A percentile compares a stretch with the other conserved stretches of the same genome.
These are phyloP conservation scores for Tricholoma terreum DNA, from an alignment of 768 basidiomycete species.

Conservation along the genomic window DNA sequence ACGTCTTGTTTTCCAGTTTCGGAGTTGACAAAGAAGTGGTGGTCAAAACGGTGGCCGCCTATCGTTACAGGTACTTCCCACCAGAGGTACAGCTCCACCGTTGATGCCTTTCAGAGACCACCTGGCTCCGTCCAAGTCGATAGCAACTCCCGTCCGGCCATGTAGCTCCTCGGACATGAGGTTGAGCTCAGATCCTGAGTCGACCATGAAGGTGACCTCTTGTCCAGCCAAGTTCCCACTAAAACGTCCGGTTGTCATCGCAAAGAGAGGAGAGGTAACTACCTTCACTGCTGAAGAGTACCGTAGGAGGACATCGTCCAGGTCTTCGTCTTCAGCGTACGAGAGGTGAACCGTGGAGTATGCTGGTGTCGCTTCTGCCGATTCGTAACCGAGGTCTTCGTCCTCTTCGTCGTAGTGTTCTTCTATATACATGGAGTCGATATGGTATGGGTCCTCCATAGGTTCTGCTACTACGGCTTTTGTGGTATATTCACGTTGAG, in stretches of 20 bases:
- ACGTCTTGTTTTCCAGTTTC: slow-evolving; percentile 10
- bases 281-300: slow-evolving; percentile 10
- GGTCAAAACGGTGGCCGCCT: slow-evolving; percentile 18
- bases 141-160: neutral
- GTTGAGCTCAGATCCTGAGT: slow-evolving; percentile 24
- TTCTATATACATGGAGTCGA: neutral
- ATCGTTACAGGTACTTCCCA: slow-evolving; percentile 18
- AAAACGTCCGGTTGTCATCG: slow-evolving; percentile 13
- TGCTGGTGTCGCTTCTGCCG: no score
- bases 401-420: neutral
- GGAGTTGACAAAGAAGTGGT: slow-evolving; percentile 22
- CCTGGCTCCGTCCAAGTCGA: slow-evolving; percentile 18
- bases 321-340: neutral
- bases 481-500: neutral
- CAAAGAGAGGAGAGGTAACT: slow-evolving; percentile 1
- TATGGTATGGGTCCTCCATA: no score
- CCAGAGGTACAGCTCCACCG: slow-evolving; percentile 9
- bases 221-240: slow-evolving; percentile 7
- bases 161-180: slow-evolving; percentile 8
- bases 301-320: neutral
- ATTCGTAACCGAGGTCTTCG: neutral
- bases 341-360: neutral
- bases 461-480: neutral
- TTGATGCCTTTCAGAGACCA: slow-evolving; percentile 27
- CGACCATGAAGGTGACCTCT: slow-evolving; percentile 16